Evolutionary conservation across 2,329 filamentous ascomycete species (phyloP), one percentile per base, ranked within the genome.

Genomic region (Grosmannia penicillata): DNA sequence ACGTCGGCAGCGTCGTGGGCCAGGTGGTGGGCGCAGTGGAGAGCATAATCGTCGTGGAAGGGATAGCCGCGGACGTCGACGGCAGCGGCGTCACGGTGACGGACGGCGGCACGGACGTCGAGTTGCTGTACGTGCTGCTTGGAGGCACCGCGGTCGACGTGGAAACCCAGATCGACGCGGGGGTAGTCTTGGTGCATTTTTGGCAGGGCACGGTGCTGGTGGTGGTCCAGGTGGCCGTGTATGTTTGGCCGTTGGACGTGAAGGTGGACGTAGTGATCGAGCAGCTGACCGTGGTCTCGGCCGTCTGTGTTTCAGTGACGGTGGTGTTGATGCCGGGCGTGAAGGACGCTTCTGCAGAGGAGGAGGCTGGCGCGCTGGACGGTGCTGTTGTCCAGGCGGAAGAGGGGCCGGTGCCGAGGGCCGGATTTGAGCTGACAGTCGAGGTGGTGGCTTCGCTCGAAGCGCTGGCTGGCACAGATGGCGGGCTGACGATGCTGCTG

Each of bases 241-340:
- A 43, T 14, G 41, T 45, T 10, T 32, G 27, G 27, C 43, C 41
- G 18, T 14, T 25, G 5, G 39, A 40, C 8, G 28, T 28, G 10
- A 8, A 36, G 23, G 33, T 36, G 5, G 39, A 40, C 8, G 28
- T 28, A 10, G 6, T 27, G 23, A 25, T 36, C 10, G 23, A 19
- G 15, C 33, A 36, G 33, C 25, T 28, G 7, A n/a, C n/a, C n/a
- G n/a, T n/a, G n/a, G n/a, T n/a, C n/a, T n/a, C n/a, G n/a, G n/a
- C n/a, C n/a, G n/a, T n/a, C n/a, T n/a, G n/a, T n/a, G n/a, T n/a
- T n/a, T n/a, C n/a, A n/a, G n/a, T n/a, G n/a, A 24, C 28, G 33
- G 33, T 36, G 11, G 33, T 36, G 23, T 27, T 14, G 13, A 27
- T 37, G 14, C 36, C 32, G 15, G 38, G 26, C 8, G 39, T 36